Evolutionary conservation across 2,329 filamentous ascomycete species (phyloP), one percentile per base, ranked within the genome.

Genomic region (Aspergillus hortae): DNA sequence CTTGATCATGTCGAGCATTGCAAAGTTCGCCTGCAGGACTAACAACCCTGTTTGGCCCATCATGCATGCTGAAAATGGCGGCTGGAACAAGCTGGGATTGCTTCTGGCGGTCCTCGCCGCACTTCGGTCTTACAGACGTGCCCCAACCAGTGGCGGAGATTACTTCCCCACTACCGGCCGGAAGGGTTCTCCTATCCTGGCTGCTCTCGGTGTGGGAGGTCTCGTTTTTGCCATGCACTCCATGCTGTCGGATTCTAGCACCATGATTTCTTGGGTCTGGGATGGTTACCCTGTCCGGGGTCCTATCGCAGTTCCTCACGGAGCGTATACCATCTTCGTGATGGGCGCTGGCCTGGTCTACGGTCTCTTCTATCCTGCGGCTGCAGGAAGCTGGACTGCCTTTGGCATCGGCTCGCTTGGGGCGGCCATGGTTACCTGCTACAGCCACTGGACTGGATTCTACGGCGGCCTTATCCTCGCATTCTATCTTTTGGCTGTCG

Each of bases 201-300:
- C 90, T 27, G 88, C 86, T 9, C 73, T 94, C 45, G 90, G 94
- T 53, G 72, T 97, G 50, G 91, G 84, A 21, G 92, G 91, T 27
- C 72, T 96, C 6, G 80, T 96, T 66, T 99, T 99, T 65, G 89
- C 83, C 4, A 80, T 97, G 65, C 94, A 97, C 68, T 96, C 92
- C 1, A 78, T 99, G 9, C 81, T 99, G 10, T 96, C 94, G 0
- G 94, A 99, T 68, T 95, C 92, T 0, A 97, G 94, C 76, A 99
- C 94, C 49, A 97, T 99, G 91, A 96, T 97, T 52, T 80, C 92
- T 14, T 99, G 94, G 94, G 90, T 90, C 2, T 99, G 94, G 94
- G 91, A 96, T 62, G 94, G 94, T 6, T 99, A 89, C 64, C 94
- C 94, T 12, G 83, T 97, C 38, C 85, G 88, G 46, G 94, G 94